Evolutionary conservation across 306 rosid species (phyloP).

Genomic region (Cicer bijugum): DNA sequence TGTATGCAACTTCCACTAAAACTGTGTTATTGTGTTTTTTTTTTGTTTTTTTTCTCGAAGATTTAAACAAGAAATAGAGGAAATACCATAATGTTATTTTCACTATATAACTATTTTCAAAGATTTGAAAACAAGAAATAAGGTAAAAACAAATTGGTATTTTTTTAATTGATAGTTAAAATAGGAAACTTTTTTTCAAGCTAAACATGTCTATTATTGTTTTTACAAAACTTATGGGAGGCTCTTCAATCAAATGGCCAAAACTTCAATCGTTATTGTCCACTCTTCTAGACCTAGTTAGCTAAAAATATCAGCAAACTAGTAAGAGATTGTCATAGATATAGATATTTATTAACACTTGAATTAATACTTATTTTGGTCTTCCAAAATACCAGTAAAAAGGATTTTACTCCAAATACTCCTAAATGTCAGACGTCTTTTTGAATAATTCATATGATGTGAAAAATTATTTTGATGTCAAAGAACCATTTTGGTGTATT

Average conservation of each 20-base stretch:
- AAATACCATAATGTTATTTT: neutral
- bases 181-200: neutral
- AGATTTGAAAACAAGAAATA: neutral
- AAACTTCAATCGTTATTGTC: neutral
- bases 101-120: neutral
- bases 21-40: too few relatives aligned
- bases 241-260: neutral
- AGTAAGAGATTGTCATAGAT: neutral
- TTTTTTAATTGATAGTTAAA: neutral
- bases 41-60: neutral
- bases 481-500: neutral
- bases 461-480: neutral
- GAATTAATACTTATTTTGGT: constrained; percentile 1
- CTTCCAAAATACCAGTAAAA: neutral
- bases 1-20: too few relatives aligned
- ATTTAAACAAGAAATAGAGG: neutral
- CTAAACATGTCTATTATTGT: neutral
- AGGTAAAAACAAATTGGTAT: neutral
- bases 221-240: neutral
- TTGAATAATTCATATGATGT: neutral
- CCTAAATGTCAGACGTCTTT: neutral
- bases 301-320: neutral
- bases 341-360: neutral
- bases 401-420: neutral
- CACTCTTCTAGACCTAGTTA: neutral